phyloP scores from a whole-genome alignment of 2,329 filamentous ascomycete genomes.

The Bipolaris zeicola region DNA sequence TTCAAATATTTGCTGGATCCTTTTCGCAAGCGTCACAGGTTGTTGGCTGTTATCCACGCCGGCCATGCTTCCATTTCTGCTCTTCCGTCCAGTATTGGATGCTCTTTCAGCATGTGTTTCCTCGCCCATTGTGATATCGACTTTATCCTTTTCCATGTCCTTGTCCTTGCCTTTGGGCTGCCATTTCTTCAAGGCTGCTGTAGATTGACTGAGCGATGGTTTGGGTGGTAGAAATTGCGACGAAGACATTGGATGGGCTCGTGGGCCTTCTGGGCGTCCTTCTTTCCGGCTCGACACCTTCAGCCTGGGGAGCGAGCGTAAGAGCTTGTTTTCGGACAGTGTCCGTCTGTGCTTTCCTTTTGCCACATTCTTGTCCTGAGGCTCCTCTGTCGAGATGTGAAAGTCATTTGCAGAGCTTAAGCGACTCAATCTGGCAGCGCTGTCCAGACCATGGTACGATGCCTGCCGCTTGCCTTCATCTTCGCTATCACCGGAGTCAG shows the following conservation, averaged over 20 bases:
- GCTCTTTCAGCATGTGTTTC: constrained; percentile 31
- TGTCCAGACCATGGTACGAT: constrained; percentile 38
- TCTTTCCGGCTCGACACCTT: constrained; percentile 45
- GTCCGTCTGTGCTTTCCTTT: constrained; percentile 60
- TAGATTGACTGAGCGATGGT: constrained; percentile 25
- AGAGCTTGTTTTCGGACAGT: constrained; percentile 68
- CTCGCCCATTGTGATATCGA: constrained; percentile 22
- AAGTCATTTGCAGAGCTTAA: constrained; percentile 45
- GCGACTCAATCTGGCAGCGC: constrained; percentile 44
- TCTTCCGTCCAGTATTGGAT: constrained; percentile 29
- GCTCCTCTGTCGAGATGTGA: constrained; percentile 15
- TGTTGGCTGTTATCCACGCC: constrained; percentile 27
- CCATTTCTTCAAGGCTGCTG: constrained; percentile 16
- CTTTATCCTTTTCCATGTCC: constrained; percentile 30
- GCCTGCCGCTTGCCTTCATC: constrained; percentile 43
- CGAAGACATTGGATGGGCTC: constrained; percentile 59
- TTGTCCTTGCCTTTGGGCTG: constrained; percentile 22
- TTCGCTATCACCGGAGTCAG: constrained; percentile 76
- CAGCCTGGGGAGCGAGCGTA: constrained; percentile 69
- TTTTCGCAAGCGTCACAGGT: constrained; percentile 67
- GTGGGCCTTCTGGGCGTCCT: constrained; percentile 26
- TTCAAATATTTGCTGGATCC: constrained; percentile 69
- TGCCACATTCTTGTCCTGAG: constrained; percentile 22
- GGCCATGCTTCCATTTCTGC: constrained; percentile 32
- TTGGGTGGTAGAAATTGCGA: constrained; percentile 48